Evolutionary conservation across 1,284 basidiomycete species (phyloP).

Genomic region (Mycena sp.): DNA sequence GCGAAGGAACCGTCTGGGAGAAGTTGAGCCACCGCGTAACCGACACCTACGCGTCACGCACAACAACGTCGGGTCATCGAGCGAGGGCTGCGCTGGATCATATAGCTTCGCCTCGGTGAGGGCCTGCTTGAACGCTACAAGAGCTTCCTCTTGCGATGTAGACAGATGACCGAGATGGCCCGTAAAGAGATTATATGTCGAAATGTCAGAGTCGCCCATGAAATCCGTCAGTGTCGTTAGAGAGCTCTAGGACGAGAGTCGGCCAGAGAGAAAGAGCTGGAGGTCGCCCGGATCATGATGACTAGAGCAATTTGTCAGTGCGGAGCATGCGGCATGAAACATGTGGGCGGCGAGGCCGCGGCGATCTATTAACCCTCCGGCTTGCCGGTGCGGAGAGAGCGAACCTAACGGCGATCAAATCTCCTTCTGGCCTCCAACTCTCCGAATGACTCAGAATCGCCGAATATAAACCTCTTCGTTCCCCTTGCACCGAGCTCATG

Average conservation of each 20-base stretch:
- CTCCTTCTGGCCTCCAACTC: too few species aligned
- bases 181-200: constrained; percentile 45
- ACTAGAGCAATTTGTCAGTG: too few species aligned
- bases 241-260: neutral
- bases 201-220: constrained; percentile 18
- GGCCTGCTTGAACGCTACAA: constrained; percentile 63
- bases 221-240: constrained; percentile 1
- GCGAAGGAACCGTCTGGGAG: constrained; percentile 76
- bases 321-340: too few species aligned
- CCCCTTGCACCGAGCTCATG: too few species aligned
- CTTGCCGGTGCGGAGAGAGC: too few species aligned
- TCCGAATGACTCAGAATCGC: too few species aligned
- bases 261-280: neutral
- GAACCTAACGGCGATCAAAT: too few species aligned
- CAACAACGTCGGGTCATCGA: constrained; percentile 77
- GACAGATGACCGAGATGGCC: constrained; percentile 69
- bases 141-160: constrained; percentile 56
- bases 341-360: too few species aligned
- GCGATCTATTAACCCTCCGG: too few species aligned
- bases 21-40: constrained; percentile 1
- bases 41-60: constrained; percentile 48
- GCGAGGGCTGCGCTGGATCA: constrained; percentile 54
- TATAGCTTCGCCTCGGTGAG: constrained; percentile 64
- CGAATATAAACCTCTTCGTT: too few species aligned
- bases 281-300: neutral